Evolutionary conservation across 345 rosid genomes (phyloP).

Genomic region (Litchi chinensis): DNA sequence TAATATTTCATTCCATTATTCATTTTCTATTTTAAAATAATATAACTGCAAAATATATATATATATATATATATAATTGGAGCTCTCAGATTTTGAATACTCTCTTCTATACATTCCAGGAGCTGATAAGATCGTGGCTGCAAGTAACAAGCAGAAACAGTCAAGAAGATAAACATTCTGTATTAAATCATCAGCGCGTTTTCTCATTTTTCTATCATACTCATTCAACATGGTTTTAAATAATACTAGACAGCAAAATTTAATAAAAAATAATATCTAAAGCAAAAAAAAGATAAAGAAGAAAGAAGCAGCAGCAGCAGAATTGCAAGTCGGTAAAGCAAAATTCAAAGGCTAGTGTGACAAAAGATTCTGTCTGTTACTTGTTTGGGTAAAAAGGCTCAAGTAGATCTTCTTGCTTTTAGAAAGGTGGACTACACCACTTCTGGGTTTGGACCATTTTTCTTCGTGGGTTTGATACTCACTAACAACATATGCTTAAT

Average conservation of each 20-base stretch:
- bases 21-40: no score
- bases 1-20: no score
- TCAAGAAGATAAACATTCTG: neutral
- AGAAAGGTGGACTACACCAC: neutral
- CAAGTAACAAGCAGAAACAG: neutral
- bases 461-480: neutral
- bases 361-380: slow-evolving; percentile 5
- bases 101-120: neutral
- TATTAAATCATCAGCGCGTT: slow-evolving; percentile 2
- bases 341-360: neutral
- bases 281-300: no score
- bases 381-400: neutral
- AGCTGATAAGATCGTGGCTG: neutral
- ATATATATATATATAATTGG: no score
- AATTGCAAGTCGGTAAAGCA: neutral
- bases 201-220: neutral
- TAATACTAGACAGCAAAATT: neutral
- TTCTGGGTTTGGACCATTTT: neutral
- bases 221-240: no score
- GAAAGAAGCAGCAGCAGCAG: neutral
- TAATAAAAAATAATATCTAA: neutral
- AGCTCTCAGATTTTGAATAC: slow-evolving; percentile 5
- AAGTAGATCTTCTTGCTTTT: neutral
- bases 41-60: no score
- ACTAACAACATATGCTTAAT: neutral